Percentiles rank a stretch among this genome's conserved stretches.
Conservation (phyloP, 2,329 filamentous ascomycete species). For the Fonsecaea multimorphosa region DNA sequence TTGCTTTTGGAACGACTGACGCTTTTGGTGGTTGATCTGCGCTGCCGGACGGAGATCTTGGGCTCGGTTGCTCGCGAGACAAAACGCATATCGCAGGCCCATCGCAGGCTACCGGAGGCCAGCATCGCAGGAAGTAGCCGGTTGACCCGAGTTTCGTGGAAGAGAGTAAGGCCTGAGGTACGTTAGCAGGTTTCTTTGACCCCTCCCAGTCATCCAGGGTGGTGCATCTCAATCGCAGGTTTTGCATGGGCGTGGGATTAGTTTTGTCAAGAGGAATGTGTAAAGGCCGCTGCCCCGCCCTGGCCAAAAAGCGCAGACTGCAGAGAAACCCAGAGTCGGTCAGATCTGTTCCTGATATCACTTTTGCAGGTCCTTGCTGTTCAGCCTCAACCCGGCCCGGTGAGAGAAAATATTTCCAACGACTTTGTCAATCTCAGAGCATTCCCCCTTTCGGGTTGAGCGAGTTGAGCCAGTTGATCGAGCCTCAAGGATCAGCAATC, state of each 20-base stretch:
- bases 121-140: constrained; percentile 25
- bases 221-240: neutral
- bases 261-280: neutral
- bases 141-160: constrained; percentile 25
- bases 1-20: constrained; percentile 16
- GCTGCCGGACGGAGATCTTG: constrained; percentile 24
- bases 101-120: constrained; percentile 10
- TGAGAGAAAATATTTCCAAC: neutral
- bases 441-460: too few species aligned
- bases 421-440: too few species aligned
- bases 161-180: constrained; percentile 14
- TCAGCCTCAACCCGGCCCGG: constrained; percentile 22
- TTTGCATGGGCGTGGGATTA: constrained; percentile 1
- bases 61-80: constrained; percentile 23
- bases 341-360: constrained; percentile 29
- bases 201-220: neutral
- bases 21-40: constrained; percentile 30
- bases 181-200: neutral
- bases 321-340: constrained; percentile 11
- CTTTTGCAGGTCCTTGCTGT: constrained; percentile 19
- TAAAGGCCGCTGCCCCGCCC: neutral
- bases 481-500: constrained; percentile 19
- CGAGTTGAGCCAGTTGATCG: too few species aligned
- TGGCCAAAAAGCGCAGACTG: neutral
- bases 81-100: constrained; percentile 17